Percentiles rank a stretch among this genome's conserved stretches.
These are phyloP conservation scores for Eragrostis curvula DNA, from an alignment of 176 grass and related monocot genomes.

Conservation along the genomic window DNA sequence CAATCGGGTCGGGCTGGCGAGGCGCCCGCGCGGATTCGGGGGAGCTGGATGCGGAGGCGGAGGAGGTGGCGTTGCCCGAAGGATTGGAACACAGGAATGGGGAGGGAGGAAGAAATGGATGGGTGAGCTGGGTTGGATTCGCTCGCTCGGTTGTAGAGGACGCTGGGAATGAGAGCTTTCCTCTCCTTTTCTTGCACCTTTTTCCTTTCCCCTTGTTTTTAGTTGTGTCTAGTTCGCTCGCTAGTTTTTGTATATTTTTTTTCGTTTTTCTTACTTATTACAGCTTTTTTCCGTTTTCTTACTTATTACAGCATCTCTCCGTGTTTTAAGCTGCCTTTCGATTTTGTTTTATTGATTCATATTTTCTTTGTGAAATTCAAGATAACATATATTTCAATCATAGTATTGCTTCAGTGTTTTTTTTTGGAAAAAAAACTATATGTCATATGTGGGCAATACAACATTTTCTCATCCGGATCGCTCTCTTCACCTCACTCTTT, in stretches of 20 bases:
- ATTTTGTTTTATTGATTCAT: background rate
- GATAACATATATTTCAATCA: background rate
- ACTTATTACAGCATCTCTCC: background rate
- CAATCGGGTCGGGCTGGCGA: constrained; percentile 49
- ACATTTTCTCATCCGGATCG: too few relatives aligned
- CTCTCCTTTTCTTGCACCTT: constrained; percentile 30
- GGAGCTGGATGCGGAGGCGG: constrained; percentile 16
- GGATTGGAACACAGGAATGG: constrained; percentile 24
- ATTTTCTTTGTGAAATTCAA: background rate
- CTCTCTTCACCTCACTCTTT: too few relatives aligned
- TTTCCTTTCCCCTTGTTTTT: constrained; percentile 23
- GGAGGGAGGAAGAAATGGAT: constrained; percentile 33
- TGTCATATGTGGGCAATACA: too few relatives aligned
- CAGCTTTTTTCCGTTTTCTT: background rate
- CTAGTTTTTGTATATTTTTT: background rate
- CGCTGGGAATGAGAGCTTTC: constrained; percentile 46
- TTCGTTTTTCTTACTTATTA: background rate
- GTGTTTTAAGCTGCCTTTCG: background rate
- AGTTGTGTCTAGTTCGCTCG: background rate
- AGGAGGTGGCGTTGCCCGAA: background rate
- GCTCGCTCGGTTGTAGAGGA: constrained; percentile 42
- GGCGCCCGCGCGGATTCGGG: constrained; percentile 30
- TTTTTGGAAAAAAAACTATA: too few relatives aligned
- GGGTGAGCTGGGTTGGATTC: constrained; percentile 53
- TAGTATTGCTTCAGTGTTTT: too few relatives aligned